phyloP scores from a whole-genome alignment of 768 basidiomycete genomes.

The Daedalea quercina region DNA sequence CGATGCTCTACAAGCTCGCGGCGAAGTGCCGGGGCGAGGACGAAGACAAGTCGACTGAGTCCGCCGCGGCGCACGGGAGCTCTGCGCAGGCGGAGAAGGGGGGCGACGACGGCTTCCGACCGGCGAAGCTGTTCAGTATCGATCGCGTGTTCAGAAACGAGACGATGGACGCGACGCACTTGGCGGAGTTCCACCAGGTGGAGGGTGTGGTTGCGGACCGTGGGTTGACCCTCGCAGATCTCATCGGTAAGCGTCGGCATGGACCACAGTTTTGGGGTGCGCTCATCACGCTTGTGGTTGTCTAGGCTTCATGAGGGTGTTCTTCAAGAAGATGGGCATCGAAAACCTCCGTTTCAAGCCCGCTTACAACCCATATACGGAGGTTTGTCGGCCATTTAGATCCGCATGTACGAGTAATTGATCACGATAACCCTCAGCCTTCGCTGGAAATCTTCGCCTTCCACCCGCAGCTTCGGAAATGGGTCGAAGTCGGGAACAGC shows the following conservation, averaged over 20 bases:
- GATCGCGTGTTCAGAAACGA: conserved; percentile 99
- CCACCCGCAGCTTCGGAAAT: conserved; percentile 87
- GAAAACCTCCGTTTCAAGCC: conserved; percentile 94
- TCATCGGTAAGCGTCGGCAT: conserved; percentile 63
- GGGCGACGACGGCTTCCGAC: conserved; percentile 70
- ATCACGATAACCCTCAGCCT: conserved; percentile 41
- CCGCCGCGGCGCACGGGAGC: conserved; percentile 26
- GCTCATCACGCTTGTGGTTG: neutral
- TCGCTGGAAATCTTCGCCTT: conserved; percentile 98
- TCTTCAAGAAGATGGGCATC: conserved; percentile 98
- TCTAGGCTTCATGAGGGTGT: conserved; percentile 93
- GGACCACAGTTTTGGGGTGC: neutral
- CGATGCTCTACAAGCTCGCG: conserved; percentile 92
- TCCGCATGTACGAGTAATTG: neutral
- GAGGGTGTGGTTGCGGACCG: conserved; percentile 98
- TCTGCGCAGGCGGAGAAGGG: conserved; percentile 14
- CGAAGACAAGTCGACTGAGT: conserved; percentile 24
- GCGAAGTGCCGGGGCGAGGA: conserved; percentile 68
- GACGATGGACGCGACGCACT: conserved; percentile 95
- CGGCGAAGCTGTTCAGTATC: conserved; percentile 94
- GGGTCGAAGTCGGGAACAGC: conserved; percentile 98
- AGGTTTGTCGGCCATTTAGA: conserved; percentile 40
- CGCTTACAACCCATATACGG: conserved; percentile 97
- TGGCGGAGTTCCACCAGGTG: conserved; percentile 99
- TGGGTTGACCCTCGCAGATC: conserved; percentile 85